Conservation (phyloP, 139 green algal species). For the Yamagishiella unicocca region DNA sequence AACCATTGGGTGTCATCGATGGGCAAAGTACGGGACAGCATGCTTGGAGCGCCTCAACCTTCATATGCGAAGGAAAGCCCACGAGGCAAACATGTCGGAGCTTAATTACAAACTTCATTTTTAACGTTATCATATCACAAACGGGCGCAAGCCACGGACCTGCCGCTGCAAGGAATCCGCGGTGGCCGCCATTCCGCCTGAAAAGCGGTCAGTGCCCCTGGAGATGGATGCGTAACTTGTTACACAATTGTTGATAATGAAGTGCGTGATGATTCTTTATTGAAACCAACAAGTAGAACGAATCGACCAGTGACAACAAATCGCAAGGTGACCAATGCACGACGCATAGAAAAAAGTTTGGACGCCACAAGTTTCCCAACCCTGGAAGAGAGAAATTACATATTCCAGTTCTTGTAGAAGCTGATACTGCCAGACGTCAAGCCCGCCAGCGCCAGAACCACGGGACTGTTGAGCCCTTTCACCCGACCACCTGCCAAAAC, state of each 20-base stretch:
- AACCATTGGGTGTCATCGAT: conserved; percentile 22
- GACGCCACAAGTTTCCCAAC: too few species aligned
- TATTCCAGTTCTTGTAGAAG: conserved; percentile 84
- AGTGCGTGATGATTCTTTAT: too few species aligned
- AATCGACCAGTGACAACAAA: too few species aligned
- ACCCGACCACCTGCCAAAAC: conserved; percentile 49
- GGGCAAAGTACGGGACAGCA: conserved; percentile 29
- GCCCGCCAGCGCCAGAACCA: conserved; percentile 70
- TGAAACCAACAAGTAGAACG: too few species aligned
- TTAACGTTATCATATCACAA: too few species aligned
- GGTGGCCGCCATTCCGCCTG: conserved; percentile 33
- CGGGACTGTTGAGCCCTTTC: conserved; percentile 54
- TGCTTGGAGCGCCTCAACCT: conserved; percentile 3
- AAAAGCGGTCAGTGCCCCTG: too few species aligned
- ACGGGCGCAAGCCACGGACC: conserved; percentile 5
- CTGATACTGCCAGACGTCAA: conserved; percentile 79
- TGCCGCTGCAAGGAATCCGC: conserved; percentile 22
- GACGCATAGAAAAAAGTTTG: too few species aligned
- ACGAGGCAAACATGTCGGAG: neutral
- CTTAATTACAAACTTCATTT: too few species aligned
- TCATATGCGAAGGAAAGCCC: neutral
- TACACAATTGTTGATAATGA: too few species aligned
- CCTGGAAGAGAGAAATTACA: too few species aligned
- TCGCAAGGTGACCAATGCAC: too few species aligned
- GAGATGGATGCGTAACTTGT: too few species aligned